A percentile compares a stretch with the other conserved stretches of the same genome.
These are phyloP conservation scores for Daucus carota DNA, from an alignment of 129 eudicot species.

Conservation along the genomic window DH1_v3.0 NC_030386.2:22888001-22888500, in stretches of 20 bases:
- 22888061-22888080: slow-evolving; percentile 66
- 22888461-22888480: slow-evolving; percentile 52
- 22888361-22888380: slow-evolving; percentile 22
- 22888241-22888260: slow-evolving; percentile 54
- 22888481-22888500: slow-evolving; percentile 76
- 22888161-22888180: slow-evolving; percentile 51
- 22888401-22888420: slow-evolving; percentile 51
- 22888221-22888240: slow-evolving; percentile 67
- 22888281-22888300: slow-evolving; percentile 24
- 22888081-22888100: slow-evolving; percentile 83
- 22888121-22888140: slow-evolving; percentile 56
- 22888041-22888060: slow-evolving; percentile 67
- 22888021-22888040: slow-evolving; percentile 27
- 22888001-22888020: slow-evolving; percentile 57
- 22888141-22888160: slow-evolving; percentile 56
- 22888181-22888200: slow-evolving; percentile 7
- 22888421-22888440: slow-evolving; percentile 31
- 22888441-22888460: slow-evolving; percentile 13
- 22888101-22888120: slow-evolving; percentile 57
- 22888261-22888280: slow-evolving; percentile 40
- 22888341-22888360: slow-evolving; percentile 49
- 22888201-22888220: slow-evolving; percentile 15
- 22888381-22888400: slow-evolving; percentile 31
- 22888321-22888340: slow-evolving; percentile 2
- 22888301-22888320: slow-evolving; percentile 21